Evolutionary conservation across 2,329 filamentous ascomycete species (phyloP).

Genomic region (Colletotrichum echinochloae): DNA sequence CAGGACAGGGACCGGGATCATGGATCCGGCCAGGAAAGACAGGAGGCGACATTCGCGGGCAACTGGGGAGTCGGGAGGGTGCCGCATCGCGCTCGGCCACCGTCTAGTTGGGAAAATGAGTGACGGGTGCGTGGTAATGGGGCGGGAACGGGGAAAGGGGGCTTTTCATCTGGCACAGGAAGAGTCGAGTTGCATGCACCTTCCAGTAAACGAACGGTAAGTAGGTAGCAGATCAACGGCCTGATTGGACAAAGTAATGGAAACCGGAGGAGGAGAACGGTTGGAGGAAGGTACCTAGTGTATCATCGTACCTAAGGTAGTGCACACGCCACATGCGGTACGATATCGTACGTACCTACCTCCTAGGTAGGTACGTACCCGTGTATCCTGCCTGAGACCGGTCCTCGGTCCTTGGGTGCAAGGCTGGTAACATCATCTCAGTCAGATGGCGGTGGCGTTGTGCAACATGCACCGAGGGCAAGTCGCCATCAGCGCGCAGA

Average conservation of each 20-base stretch:
- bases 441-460: neutral
- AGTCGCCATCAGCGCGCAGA: slow-evolving; percentile 27
- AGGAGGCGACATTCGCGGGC: slow-evolving; percentile 26
- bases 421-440: neutral
- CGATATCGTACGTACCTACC: neutral
- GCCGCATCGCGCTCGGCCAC: slow-evolving; percentile 12
- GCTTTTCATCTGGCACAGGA: neutral
- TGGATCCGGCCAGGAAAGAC: slow-evolving; percentile 29
- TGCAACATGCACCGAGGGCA: slow-evolving; percentile 8
- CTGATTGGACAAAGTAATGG: no score
- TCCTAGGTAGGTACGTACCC: neutral
- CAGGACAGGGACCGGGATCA: slow-evolving; percentile 36
- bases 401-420: slow-evolving; percentile 25
- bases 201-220: no score
- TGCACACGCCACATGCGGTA: neutral
- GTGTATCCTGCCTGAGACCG: slow-evolving; percentile 8
- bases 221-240: neutral
- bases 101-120: slow-evolving; percentile 4
- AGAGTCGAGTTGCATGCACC: no score
- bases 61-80: neutral
- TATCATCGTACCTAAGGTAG: no score
- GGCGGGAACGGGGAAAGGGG: no score
- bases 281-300: no score
- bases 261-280: no score
- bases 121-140: slow-evolving; percentile 19